phyloP scores from a whole-genome alignment of 129 eudicot genomes.

The Flaveria linearis region DNA sequence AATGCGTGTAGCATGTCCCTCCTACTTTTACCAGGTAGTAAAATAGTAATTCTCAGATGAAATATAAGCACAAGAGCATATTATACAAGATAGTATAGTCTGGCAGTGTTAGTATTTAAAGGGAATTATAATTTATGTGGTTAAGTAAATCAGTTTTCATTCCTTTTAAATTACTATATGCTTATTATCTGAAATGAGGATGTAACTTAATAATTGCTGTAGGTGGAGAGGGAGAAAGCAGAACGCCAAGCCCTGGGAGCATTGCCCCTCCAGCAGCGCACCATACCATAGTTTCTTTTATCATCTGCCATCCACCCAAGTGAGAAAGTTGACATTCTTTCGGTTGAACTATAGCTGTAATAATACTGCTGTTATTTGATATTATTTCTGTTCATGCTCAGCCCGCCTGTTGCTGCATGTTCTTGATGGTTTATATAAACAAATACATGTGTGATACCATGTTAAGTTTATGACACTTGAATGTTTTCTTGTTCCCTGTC shows the following conservation, averaged over 20 bases:
- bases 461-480: neutral
- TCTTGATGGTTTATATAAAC: slow-evolving; percentile 3
- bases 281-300: slow-evolving; percentile 34
- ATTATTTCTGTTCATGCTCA: neutral
- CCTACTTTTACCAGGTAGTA: neutral
- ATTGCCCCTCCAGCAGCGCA: slow-evolving; percentile 64
- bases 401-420: slow-evolving; percentile 12
- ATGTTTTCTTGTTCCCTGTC: neutral
- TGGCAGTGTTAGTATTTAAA: neutral
- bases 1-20: neutral
- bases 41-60: neutral
- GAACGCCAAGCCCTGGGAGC: slow-evolving; percentile 75
- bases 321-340: neutral
- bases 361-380: slow-evolving; percentile 6
- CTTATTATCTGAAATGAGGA: neutral
- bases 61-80: neutral
- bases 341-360: slow-evolving; percentile 3
- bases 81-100: too few relatives aligned
- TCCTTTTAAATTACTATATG: neutral
- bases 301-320: slow-evolving; percentile 2
- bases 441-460: neutral
- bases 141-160: neutral
- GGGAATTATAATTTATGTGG: neutral
- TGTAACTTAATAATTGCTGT: neutral
- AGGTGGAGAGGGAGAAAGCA: slow-evolving; percentile 63